Conservation (phyloP, 2,329 filamentous ascomycete genomes). For the Sarocladium kiliense region DNA sequence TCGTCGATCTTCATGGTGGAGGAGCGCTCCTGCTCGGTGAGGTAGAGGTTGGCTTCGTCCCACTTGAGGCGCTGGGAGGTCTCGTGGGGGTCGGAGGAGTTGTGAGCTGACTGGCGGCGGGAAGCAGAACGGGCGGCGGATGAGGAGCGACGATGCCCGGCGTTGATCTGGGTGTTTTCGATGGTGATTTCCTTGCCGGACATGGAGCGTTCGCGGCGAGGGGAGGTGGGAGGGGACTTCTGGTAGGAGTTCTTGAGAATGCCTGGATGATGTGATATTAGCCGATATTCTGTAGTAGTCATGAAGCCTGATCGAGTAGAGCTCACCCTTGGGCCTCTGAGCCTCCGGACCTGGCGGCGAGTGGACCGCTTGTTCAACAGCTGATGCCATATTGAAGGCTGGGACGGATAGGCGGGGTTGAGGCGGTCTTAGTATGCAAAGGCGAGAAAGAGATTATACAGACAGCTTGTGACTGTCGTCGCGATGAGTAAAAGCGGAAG, state of each 20-base stretch:
- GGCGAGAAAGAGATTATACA: neutral
- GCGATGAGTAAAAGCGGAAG: neutral
- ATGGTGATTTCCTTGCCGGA: conserved; percentile 85
- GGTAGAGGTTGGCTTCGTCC: conserved; percentile 97
- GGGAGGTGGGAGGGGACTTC: conserved; percentile 47
- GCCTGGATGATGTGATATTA: conserved; percentile 44
- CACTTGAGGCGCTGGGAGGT: conserved; percentile 79
- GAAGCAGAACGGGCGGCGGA: conserved; percentile 58
- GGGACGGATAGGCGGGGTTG: conserved; percentile 1
- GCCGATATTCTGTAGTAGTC: conserved; percentile 57
- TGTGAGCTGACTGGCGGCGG: conserved; percentile 64
- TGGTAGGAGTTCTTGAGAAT: conserved; percentile 89
- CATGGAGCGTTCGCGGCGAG: conserved; percentile 34
- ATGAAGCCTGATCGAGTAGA: conserved; percentile 66
- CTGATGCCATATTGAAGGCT: conserved; percentile 33
- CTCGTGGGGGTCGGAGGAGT: conserved; percentile 26
- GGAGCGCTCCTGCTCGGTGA: conserved; percentile 92
- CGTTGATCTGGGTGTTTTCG: conserved; percentile 91
- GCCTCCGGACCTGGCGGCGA: conserved; percentile 34
- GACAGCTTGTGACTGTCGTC: neutral
- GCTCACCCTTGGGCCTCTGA: conserved; percentile 42
- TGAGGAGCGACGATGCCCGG: conserved; percentile 81
- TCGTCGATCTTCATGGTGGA: conserved; percentile 99
- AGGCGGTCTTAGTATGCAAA: neutral
- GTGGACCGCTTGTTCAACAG: conserved; percentile 31